phyloP scores from a whole-genome alignment of 2,329 filamentous ascomycete species.

The Hypoxylon sp. region DNA sequence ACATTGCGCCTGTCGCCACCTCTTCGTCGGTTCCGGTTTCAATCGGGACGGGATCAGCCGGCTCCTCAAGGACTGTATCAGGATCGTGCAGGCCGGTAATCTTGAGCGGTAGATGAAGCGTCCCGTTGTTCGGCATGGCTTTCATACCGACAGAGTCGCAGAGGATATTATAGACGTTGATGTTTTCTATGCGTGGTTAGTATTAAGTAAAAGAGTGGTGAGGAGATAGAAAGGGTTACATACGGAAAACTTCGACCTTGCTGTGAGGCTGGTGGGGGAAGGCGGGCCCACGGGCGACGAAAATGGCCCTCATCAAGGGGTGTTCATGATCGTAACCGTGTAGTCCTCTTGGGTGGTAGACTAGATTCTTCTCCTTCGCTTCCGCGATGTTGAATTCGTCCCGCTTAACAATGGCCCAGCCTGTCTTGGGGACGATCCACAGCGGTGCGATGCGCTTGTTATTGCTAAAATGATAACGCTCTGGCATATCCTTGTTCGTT shows the following conservation, averaged over 20 bases:
- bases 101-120: constrained; percentile 78
- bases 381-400: constrained; percentile 82
- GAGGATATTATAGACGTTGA: constrained; percentile 93
- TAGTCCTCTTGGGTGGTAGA: constrained; percentile 86
- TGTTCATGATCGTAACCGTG: constrained; percentile 97
- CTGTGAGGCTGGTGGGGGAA: constrained; percentile 90
- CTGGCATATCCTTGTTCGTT: constrained; percentile 88
- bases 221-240: constrained; percentile 58
- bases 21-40: constrained; percentile 31
- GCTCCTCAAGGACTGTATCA: constrained; percentile 46
- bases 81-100: constrained; percentile 73
- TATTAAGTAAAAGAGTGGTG: constrained; percentile 11
- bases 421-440: constrained; percentile 93
- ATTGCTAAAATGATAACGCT: constrained; percentile 89
- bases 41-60: constrained; percentile 47
- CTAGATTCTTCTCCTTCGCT: constrained; percentile 72
- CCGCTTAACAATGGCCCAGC: constrained; percentile 90
- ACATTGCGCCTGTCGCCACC: constrained; percentile 35
- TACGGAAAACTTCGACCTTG: constrained; percentile 84
- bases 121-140: constrained; percentile 89
- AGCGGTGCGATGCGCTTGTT: constrained; percentile 93
- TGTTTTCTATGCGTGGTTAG: constrained; percentile 78
- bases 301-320: constrained; percentile 96
- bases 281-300: constrained; percentile 90
- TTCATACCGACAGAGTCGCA: constrained; percentile 86